phyloP scores from a whole-genome alignment of 2,329 filamentous ascomycete genomes.

The Verruconis gallopava region DNA sequence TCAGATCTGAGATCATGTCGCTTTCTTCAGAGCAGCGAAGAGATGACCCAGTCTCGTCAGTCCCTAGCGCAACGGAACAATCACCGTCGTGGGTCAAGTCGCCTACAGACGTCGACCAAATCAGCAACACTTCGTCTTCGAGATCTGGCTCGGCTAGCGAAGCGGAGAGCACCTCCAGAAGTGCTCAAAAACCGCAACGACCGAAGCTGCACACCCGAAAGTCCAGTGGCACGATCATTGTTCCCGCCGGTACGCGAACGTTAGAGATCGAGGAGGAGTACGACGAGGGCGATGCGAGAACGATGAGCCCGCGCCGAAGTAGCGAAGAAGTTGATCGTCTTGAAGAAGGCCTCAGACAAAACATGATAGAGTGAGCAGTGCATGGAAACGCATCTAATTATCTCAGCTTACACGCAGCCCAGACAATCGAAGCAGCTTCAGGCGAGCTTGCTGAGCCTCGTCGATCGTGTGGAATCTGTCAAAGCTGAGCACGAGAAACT shows the following conservation, averaged over 20 bases:
- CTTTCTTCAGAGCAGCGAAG: too few relatives aligned
- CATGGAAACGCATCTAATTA: neutral
- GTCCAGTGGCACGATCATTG: slow-evolving; percentile 71
- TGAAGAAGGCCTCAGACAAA: slow-evolving; percentile 63
- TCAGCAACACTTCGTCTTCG: neutral
- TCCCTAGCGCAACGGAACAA: neutral
- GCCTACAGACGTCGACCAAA: slow-evolving; percentile 1
- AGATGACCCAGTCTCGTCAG: neutral
- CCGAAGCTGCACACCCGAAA: slow-evolving; percentile 61
- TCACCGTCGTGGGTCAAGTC: neutral
- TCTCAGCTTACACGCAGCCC: slow-evolving; percentile 7
- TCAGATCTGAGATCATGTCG: too few relatives aligned
- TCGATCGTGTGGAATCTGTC: slow-evolving; percentile 88
- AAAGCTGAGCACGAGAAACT: slow-evolving; percentile 93
- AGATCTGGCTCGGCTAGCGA: slow-evolving; percentile 8
- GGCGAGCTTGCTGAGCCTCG: slow-evolving; percentile 75
- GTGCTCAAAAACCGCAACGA: slow-evolving; percentile 33
- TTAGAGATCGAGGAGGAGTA: slow-evolving; percentile 62
- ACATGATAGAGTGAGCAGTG: slow-evolving; percentile 44
- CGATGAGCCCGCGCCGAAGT: slow-evolving; percentile 87
- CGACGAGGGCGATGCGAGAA: slow-evolving; percentile 75
- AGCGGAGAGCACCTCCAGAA: slow-evolving; percentile 1
- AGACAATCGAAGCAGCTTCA: slow-evolving; percentile 85
- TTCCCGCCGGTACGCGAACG: slow-evolving; percentile 61
- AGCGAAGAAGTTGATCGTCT: slow-evolving; percentile 83